Conservation (phyloP, 345 rosid genomes). For the Salix udensis region DNA sequence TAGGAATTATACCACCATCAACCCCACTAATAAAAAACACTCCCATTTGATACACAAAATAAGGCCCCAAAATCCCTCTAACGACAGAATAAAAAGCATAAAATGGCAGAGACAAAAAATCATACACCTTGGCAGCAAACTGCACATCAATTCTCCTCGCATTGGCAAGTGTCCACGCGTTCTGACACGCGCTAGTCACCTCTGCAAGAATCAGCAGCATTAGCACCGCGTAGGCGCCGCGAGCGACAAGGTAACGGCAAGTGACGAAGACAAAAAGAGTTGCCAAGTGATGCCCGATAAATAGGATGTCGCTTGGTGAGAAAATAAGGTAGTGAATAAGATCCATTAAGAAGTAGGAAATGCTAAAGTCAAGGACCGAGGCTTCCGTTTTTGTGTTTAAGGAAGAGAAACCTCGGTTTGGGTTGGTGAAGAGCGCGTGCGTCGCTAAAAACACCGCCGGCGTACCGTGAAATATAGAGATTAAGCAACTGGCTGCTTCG, state of each 20-base stretch:
- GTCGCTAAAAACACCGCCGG: constrained; percentile 71
- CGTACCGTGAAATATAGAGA: constrained; percentile 78
- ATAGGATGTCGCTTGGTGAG: constrained; percentile 69
- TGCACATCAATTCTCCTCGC: constrained; percentile 45
- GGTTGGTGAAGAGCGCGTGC: constrained; percentile 45
- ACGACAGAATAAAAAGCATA: constrained; percentile 61
- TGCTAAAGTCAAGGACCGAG: constrained; percentile 68
- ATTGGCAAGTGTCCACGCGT: constrained; percentile 77
- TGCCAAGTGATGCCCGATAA: constrained; percentile 84
- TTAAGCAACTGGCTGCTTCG: constrained; percentile 73
- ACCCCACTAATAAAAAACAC: constrained; percentile 46
- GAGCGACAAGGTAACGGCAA: constrained; percentile 61
- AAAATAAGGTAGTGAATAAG: constrained; percentile 74
- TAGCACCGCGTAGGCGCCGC: constrained; percentile 73
- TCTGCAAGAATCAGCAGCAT: constrained; percentile 69
- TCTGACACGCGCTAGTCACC: constrained; percentile 85
- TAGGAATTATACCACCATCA: constrained; percentile 56
- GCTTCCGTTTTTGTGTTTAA: constrained; percentile 50
- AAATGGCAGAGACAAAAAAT: constrained; percentile 62
- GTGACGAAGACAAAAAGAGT: constrained; percentile 84
- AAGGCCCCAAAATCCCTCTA: constrained; percentile 67
- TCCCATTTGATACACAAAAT: constrained; percentile 58
- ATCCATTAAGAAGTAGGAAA: constrained; percentile 76
- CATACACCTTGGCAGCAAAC: constrained; percentile 51
- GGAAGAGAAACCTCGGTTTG: constrained; percentile 45